These are phyloP conservation scores for Spencermartinsiella ligniputridi DNA, from an alignment of 1,139 yeast genomes.

Conservation along the genomic window DNA sequence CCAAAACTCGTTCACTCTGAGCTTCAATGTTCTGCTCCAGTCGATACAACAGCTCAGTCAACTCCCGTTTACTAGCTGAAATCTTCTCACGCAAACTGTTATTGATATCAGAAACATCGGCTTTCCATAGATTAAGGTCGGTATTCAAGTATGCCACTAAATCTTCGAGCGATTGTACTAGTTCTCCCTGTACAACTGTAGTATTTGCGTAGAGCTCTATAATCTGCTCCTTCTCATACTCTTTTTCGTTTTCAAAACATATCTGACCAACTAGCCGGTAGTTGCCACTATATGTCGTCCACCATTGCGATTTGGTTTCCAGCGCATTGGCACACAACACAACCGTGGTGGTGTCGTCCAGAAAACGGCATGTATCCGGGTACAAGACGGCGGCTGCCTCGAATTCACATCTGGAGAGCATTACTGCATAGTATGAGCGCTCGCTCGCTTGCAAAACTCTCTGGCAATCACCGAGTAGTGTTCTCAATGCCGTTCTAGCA, in stretches of 20 bases:
- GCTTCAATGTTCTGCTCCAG: not conserved
- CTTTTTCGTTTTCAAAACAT: constrained; percentile 25
- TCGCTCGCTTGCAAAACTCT: constrained; percentile 13
- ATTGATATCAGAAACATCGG: not conserved
- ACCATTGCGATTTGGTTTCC: constrained; percentile 34
- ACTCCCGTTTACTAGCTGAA: not conserved
- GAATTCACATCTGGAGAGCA: constrained; percentile 34
- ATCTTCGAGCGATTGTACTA: not conserved
- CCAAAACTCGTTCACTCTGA: not conserved
- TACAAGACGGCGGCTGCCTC: constrained; percentile 26
- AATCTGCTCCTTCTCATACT: constrained; percentile 14
- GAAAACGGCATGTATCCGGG: constrained; percentile 26
- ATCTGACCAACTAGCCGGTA: constrained; percentile 30
- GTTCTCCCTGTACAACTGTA: constrained; percentile 12
- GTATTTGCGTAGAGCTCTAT: constrained; percentile 17
- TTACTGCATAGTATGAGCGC: constrained; percentile 26
- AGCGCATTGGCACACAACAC: constrained; percentile 27
- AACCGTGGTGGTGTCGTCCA: not conserved
- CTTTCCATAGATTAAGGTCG: not conserved
- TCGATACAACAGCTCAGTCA: not conserved
- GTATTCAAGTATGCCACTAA: not conserved
- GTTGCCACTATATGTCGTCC: constrained; percentile 39
- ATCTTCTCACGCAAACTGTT: not conserved
- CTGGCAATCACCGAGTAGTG: constrained; percentile 5
- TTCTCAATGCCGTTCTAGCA: constrained; percentile 5